phyloP scores from a whole-genome alignment of 169 alveolate genomes.

The Cystoisospora suis region DNA sequence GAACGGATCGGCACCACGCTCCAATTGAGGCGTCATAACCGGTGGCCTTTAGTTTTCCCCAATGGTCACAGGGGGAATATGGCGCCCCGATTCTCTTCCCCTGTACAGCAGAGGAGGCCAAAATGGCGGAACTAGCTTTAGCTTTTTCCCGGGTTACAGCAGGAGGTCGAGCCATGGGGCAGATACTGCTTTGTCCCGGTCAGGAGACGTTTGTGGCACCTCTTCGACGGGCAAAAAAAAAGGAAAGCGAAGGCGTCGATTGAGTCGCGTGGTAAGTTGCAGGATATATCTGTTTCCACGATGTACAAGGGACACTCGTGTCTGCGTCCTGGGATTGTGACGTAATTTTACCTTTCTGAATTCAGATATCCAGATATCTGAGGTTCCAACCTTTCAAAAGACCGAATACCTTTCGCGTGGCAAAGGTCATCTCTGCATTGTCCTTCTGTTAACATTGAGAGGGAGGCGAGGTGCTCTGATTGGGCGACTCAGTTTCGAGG shows the following conservation, averaged over 20 bases:
- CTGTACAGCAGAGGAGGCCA: background rate
- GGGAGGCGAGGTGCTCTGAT: too few species aligned
- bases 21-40: too few species aligned
- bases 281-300: too few species aligned
- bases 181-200: background rate
- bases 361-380: too few species aligned
- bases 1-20: background rate
- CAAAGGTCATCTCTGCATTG: too few species aligned
- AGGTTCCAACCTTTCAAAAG: too few species aligned
- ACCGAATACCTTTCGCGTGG: too few species aligned
- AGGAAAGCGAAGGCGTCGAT: background rate
- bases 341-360: too few species aligned
- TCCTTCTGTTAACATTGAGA: too few species aligned
- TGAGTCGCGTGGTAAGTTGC: slow-evolving; percentile 12
- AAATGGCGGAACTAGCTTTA: background rate
- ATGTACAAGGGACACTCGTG: too few species aligned
- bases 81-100: slow-evolving; percentile 23
- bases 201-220: background rate
- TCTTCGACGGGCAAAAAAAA: background rate
- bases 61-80: slow-evolving; percentile 15
- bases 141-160: background rate
- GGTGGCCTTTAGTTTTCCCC: background rate
- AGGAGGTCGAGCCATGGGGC: background rate
- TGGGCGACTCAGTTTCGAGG: too few species aligned
- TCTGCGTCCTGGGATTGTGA: too few species aligned